Conservation (phyloP, 1,284 basidiomycete genomes). For the Irpex sp. region DNA sequence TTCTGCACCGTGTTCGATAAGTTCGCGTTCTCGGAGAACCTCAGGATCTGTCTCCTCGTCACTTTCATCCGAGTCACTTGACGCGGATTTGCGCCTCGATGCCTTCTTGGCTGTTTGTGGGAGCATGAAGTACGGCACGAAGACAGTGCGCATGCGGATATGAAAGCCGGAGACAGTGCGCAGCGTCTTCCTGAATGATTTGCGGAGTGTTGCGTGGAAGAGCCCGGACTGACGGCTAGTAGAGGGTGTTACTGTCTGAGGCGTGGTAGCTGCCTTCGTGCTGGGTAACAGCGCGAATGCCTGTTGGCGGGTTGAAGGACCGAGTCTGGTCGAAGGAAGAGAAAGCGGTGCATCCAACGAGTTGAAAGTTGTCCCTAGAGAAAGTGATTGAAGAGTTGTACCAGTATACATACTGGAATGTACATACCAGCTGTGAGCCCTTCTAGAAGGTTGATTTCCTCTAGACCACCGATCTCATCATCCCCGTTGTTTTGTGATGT, state of each 20-base stretch:
- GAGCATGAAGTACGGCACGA: conserved; percentile 73
- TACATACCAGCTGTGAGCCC: conserved; percentile 50
- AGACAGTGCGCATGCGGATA: conserved; percentile 84
- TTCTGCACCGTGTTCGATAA: conserved; percentile 64
- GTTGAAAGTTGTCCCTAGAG: conserved; percentile 42
- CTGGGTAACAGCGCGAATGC: conserved; percentile 40
- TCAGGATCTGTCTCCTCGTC: conserved; percentile 32
- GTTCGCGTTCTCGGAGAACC: conserved; percentile 43
- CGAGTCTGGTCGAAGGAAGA: conserved; percentile 63
- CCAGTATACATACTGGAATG: too few relatives aligned
- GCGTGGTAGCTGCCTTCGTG: not conserved
- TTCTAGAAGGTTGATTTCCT: conserved; percentile 78
- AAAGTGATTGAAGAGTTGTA: too few relatives aligned
- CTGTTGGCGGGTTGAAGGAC: conserved; percentile 52
- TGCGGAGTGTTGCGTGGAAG: conserved; percentile 61
- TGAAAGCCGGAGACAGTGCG: conserved; percentile 74
- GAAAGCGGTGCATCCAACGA: conserved; percentile 31
- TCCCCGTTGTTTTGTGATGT: conserved; percentile 27
- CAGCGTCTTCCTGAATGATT: conserved; percentile 79
- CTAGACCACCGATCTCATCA: conserved; percentile 43
- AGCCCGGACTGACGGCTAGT: conserved; percentile 21
- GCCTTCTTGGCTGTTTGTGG: conserved; percentile 25
- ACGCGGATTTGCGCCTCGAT: not conserved
- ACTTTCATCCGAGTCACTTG: conserved; percentile 24
- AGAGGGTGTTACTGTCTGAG: conserved; percentile 11